phyloP scores from a whole-genome alignment of 1,284 basidiomycete species.

The Apiotrichum gamsii region DNA sequence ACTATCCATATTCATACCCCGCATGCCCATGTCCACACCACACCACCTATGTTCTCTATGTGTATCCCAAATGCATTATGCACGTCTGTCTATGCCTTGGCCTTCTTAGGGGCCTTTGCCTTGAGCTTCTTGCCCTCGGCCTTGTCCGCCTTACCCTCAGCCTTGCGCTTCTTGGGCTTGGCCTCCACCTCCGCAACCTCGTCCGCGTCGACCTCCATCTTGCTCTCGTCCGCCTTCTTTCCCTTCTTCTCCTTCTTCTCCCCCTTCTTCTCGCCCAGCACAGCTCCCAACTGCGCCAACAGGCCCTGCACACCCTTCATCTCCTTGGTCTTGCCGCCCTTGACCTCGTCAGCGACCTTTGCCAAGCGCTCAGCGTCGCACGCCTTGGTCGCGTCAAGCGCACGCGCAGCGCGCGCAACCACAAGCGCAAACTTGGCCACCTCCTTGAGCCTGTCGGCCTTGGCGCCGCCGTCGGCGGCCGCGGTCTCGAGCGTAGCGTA shows the following conservation, averaged over 20 bases:
- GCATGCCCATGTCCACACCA: not conserved
- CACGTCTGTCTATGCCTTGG: constrained; percentile 9
- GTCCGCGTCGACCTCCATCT: constrained; percentile 27
- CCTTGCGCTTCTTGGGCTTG: constrained; percentile 8
- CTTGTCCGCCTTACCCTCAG: constrained; percentile 10
- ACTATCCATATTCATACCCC: no score
- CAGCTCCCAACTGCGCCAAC: constrained; percentile 52
- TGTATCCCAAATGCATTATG: constrained; percentile 11
- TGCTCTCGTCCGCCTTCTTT: constrained; percentile 30
- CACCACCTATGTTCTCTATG: not conserved
- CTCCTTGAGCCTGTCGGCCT: constrained; percentile 68
- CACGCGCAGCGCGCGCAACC: constrained; percentile 60
- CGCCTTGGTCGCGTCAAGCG: not conserved
- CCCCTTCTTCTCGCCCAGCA: constrained; percentile 26
- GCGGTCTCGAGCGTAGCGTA: constrained; percentile 54
- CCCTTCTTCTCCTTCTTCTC: constrained; percentile 18
- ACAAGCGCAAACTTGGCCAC: constrained; percentile 66
- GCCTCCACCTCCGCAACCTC: constrained; percentile 1
- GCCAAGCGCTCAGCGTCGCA: constrained; percentile 4
- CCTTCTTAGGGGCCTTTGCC: constrained; percentile 9
- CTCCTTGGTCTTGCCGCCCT: constrained; percentile 50
- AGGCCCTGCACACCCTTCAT: constrained; percentile 51
- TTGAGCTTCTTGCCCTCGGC: constrained; percentile 14
- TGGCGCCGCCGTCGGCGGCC: constrained; percentile 47
- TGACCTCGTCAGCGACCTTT: constrained; percentile 45